Percentiles rank a stretch among this genome's conserved stretches.
Evolutionary conservation across 1,139 yeast species (phyloP).

Genomic region (Pichia sp.): DNA sequence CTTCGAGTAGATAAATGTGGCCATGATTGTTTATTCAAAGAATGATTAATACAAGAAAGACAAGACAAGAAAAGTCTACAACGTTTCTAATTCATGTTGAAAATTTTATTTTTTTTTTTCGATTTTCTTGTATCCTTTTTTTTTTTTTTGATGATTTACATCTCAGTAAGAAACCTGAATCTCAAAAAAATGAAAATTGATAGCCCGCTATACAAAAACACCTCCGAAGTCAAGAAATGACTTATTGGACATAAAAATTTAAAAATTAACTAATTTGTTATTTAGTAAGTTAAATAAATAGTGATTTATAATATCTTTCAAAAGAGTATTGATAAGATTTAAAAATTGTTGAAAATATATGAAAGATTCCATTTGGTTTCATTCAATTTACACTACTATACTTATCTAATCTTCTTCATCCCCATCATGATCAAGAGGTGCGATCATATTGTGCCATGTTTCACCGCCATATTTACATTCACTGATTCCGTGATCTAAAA

Average conservation of each 20-base stretch:
- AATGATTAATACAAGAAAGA: background rate
- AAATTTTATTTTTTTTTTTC: too few relatives aligned
- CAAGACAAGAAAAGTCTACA: background rate
- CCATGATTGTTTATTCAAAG: background rate
- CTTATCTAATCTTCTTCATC: conserved; percentile 31
- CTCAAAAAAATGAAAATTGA: too few relatives aligned
- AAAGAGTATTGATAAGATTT: background rate
- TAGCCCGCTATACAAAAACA: too few relatives aligned
- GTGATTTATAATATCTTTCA: background rate
- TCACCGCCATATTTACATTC: conserved; percentile 53
- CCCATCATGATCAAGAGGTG: conserved; percentile 56
- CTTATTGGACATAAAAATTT: too few relatives aligned
- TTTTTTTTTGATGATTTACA: too few relatives aligned
- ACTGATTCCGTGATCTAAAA: conserved; percentile 57
- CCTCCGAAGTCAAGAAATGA: too few relatives aligned
- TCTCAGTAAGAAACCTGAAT: too few relatives aligned
- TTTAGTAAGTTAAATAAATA: background rate
- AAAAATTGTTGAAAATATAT: too few relatives aligned
- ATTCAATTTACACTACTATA: background rate
- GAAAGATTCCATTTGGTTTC: too few relatives aligned
- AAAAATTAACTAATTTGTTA: too few relatives aligned
- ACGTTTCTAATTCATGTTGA: too few relatives aligned
- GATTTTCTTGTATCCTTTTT: too few relatives aligned
- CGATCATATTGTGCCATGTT: conserved; percentile 61
- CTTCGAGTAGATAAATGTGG: conserved; percentile 2